phyloP scores from a whole-genome alignment of 176 grass and related monocot species.

The Tillandsia leiboldiana region DNA sequence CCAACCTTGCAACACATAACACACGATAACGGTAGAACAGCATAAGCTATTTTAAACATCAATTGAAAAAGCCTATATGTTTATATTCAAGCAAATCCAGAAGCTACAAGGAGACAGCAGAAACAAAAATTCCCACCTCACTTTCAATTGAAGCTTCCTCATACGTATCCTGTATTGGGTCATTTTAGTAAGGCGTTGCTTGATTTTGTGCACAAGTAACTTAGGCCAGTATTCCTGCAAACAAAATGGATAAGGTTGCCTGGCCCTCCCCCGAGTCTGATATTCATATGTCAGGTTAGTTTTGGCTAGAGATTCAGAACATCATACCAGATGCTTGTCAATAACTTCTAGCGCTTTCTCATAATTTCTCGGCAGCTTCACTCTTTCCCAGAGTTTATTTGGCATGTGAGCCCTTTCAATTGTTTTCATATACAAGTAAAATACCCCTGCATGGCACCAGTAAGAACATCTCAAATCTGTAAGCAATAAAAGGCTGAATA shows the following conservation, averaged over 20 bases:
- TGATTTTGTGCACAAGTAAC: conserved; percentile 93
- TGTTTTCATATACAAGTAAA: conserved; percentile 98
- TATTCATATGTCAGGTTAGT: neutral
- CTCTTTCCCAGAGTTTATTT: conserved; percentile 88
- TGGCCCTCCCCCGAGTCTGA: no score
- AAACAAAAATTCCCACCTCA: conserved; percentile 44
- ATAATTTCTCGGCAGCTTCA: conserved; percentile 87
- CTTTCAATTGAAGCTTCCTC: conserved; percentile 92
- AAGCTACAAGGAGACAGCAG: neutral
- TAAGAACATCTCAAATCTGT: neutral
- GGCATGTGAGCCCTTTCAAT: conserved; percentile 93
- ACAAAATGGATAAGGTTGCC: conserved; percentile 4
- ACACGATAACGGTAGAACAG: no score
- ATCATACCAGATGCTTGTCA: conserved; percentile 65
- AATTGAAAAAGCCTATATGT: no score
- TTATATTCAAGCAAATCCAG: neutral
- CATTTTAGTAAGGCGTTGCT: conserved; percentile 91
- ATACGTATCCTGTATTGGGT: conserved; percentile 91
- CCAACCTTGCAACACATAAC: no score
- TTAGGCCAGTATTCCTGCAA: conserved; percentile 89
- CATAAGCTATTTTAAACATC: no score
- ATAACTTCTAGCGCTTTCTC: conserved; percentile 78
- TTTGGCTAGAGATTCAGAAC: conserved; percentile 9
- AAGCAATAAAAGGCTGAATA: neutral
- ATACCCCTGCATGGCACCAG: conserved; percentile 41